These are phyloP conservation scores for Plasmodium reichenowi DNA, from an alignment of 169 alveolate species.

Conservation along the genomic window DNA sequence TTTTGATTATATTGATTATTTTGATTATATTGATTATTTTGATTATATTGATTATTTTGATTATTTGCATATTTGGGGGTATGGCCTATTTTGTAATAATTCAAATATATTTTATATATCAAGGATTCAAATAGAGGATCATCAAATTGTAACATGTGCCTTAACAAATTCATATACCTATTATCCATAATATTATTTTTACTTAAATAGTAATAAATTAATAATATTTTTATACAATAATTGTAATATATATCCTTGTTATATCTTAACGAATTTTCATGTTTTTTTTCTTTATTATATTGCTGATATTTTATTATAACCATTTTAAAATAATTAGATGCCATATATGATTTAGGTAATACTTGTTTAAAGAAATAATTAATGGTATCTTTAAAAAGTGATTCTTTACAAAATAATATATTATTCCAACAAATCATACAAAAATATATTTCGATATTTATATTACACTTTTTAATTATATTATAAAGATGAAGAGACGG, in stretches of 20 bases:
- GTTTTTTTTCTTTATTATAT: constrained; percentile 1
- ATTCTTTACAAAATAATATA: constrained; percentile 62
- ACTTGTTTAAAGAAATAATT: constrained; percentile 61
- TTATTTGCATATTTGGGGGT: neutral
- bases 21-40: too few relatives aligned
- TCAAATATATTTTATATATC: constrained; percentile 44
- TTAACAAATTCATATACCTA: constrained; percentile 31
- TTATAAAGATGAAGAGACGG: constrained; percentile 29
- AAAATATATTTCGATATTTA: constrained; percentile 44
- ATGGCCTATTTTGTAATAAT: constrained; percentile 31
- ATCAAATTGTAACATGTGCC: constrained; percentile 14
- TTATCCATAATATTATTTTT: constrained; percentile 27
- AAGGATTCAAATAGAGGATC: constrained; percentile 33
- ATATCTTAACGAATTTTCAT: neutral
- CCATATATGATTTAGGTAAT: constrained; percentile 9
- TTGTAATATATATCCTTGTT: constrained; percentile 1
- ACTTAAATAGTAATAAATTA: constrained; percentile 38
- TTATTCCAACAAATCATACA: constrained; percentile 69
- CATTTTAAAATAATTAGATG: constrained; percentile 24
- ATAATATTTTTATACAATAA: constrained; percentile 16
- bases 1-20: neutral
- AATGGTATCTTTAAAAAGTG: constrained; percentile 44
- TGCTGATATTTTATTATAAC: constrained; percentile 9
- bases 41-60: too few relatives aligned
- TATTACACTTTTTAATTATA: constrained; percentile 20